Evolutionary conservation across 208 protist species (phyloP).

Genomic region (Wallacemonas sp.): DNA sequence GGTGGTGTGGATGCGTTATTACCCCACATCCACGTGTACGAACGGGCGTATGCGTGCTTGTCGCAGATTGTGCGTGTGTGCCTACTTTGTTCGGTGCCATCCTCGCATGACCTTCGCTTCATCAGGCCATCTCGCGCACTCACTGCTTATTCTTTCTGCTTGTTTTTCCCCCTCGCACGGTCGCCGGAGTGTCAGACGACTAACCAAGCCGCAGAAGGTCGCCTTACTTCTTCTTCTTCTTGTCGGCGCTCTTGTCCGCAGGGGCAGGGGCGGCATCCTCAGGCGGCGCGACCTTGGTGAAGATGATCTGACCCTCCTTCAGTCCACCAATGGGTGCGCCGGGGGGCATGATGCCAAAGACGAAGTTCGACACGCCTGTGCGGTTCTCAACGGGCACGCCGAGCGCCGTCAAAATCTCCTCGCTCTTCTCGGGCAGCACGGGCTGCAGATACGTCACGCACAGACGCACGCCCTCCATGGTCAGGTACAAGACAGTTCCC

Average conservation of each 20-base stretch:
- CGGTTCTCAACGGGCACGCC: slow-evolving; percentile 65
- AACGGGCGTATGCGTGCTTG: no score
- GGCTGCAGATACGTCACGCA: slow-evolving; percentile 78
- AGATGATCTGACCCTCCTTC: slow-evolving; percentile 65
- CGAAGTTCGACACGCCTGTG: slow-evolving; percentile 52
- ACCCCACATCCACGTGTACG: no score
- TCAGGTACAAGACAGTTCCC: slow-evolving; percentile 88
- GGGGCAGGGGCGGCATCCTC: slow-evolving; percentile 15
- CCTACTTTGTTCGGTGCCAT: no score
- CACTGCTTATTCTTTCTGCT: no score
- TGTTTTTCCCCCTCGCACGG: no score
- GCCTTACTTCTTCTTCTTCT: slow-evolving; percentile 11
- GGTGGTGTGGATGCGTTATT: no score
- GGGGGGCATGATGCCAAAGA: slow-evolving; percentile 58
- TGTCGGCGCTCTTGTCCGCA: slow-evolving; percentile 3
- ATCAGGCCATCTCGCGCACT: no score
- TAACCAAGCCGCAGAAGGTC: no score
- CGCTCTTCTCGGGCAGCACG: slow-evolving; percentile 77
- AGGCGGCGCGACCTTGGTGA: slow-evolving; percentile 51
- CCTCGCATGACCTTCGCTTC: not conserved
- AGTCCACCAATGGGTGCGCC: slow-evolving; percentile 55
- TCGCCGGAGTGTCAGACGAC: no score
- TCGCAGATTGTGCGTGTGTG: no score
- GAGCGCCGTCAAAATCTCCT: slow-evolving; percentile 84
- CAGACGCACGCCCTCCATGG: slow-evolving; percentile 88